Conservation (phyloP, 768 basidiomycete species). For the Podaxis rugospora region DNA sequence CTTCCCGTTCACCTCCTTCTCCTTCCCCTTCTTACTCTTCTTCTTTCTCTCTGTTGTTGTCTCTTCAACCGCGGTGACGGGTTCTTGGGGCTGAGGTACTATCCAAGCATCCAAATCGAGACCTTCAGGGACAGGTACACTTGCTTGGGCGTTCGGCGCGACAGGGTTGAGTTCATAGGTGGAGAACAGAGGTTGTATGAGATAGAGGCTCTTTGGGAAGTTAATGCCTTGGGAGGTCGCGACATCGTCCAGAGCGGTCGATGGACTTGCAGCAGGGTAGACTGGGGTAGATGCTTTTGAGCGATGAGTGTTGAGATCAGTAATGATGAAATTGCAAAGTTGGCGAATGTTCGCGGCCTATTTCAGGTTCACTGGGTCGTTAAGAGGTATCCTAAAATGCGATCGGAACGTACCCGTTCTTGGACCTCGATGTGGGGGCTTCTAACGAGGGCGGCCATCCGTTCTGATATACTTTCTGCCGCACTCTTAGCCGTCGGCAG, state of each 20-base stretch:
- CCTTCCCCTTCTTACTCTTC: constrained; percentile 44
- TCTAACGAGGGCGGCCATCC: constrained; percentile 53
- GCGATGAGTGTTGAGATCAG: constrained; percentile 59
- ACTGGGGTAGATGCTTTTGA: constrained; percentile 30
- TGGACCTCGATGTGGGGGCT: constrained; percentile 84
- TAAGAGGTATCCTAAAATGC: neutral
- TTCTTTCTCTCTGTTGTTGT: constrained; percentile 46
- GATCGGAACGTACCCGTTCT: constrained; percentile 65
- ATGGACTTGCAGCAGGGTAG: constrained; percentile 32
- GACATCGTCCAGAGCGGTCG: constrained; percentile 33
- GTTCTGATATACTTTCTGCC: constrained; percentile 57
- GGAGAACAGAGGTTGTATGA: constrained; percentile 77
- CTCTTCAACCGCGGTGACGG: constrained; percentile 28
- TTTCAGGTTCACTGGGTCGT: constrained; percentile 1
- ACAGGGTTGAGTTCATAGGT: constrained; percentile 84
- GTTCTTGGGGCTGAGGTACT: constrained; percentile 55
- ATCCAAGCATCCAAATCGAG: constrained; percentile 87
- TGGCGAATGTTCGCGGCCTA: constrained; percentile 82
- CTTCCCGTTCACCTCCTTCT: constrained; percentile 22
- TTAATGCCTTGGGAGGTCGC: constrained; percentile 34
- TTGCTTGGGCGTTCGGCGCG: constrained; percentile 72
- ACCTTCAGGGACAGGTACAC: constrained; percentile 77
- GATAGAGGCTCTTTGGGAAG: constrained; percentile 87
- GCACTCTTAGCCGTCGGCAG: constrained; percentile 58
- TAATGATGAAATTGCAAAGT: constrained; percentile 70